These are phyloP conservation scores for Podospora pseudopauciseta DNA, from an alignment of 495 filamentous ascomycete genomes.

Conservation along the genomic window DNA sequence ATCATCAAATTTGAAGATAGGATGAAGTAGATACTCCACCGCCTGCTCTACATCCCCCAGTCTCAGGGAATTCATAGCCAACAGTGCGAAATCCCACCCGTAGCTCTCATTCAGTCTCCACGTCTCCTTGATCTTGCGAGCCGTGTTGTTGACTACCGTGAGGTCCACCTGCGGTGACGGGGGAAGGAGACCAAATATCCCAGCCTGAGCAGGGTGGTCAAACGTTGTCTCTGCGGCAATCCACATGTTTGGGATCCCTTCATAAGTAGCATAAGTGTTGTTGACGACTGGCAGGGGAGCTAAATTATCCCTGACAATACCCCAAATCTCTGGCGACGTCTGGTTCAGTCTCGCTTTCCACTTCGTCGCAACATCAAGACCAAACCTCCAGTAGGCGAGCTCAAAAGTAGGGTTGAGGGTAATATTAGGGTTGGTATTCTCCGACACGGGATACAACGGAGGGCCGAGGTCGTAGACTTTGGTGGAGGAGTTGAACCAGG, in stretches of 20 bases:
- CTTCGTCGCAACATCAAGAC: conserved; percentile 39
- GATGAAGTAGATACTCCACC: conserved; percentile 47
- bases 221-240: conserved; percentile 38
- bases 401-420: conserved; percentile 53
- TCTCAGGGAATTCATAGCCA: conserved; percentile 52
- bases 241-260: conserved; percentile 52
- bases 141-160: conserved; percentile 41
- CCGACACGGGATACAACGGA: conserved; percentile 51
- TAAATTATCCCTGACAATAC: conserved; percentile 40
- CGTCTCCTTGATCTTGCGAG: conserved; percentile 39
- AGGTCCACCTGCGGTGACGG: conserved; percentile 41
- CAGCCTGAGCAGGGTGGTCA: conserved; percentile 52
- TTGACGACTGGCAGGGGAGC: conserved; percentile 46
- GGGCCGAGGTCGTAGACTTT: conserved; percentile 48
- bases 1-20: conserved; percentile 48
- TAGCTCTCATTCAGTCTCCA: conserved; percentile 50
- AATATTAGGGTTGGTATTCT: conserved; percentile 49
- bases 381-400: conserved; percentile 52
- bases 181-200: conserved; percentile 48
- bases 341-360: conserved; percentile 42
- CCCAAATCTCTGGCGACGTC: conserved; percentile 38
- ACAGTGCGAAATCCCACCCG: conserved; percentile 53
- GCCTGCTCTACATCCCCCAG: conserved; percentile 46
- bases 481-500: conserved; percentile 45
- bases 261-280: conserved; percentile 47